These are phyloP conservation scores for Jamesozyma spencerorum DNA, from an alignment of 805 yeast genomes.

Conservation along the genomic window DNA sequence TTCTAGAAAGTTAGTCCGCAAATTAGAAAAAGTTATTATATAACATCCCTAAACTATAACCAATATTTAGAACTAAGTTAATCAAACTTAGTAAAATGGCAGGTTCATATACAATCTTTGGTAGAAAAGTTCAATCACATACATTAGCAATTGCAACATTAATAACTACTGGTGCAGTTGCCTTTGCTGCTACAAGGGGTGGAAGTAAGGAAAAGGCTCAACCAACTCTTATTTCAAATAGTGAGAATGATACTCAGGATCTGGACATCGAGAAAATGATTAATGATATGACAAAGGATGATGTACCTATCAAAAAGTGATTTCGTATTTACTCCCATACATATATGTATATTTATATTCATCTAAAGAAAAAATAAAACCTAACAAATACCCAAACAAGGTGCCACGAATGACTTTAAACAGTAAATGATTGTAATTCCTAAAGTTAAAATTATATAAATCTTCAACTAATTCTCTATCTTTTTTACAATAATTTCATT, in stretches of 20 bases:
- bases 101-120: slow-evolving; percentile 66
- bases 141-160: slow-evolving; percentile 70
- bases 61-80: too few relatives aligned
- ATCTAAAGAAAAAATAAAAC: too few relatives aligned
- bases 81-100: slow-evolving; percentile 17
- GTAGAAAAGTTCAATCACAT: slow-evolving; percentile 78
- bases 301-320: background rate
- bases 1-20: too few relatives aligned
- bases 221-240: background rate
- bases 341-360: too few relatives aligned
- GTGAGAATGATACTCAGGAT: slow-evolving; percentile 9
- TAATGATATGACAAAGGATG: slow-evolving; percentile 18
- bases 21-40: too few relatives aligned
- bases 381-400: too few relatives aligned
- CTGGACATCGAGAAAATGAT: slow-evolving; percentile 23
- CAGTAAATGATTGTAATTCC: too few relatives aligned
- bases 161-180: slow-evolving; percentile 13
- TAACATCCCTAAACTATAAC: slow-evolving; percentile 4
- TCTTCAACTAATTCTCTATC: background rate
- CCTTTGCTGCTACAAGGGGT: background rate
- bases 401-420: too few relatives aligned
- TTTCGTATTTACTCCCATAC: background rate
- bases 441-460: too few relatives aligned
- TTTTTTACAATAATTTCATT: slow-evolving; percentile 4
- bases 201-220: background rate